These are phyloP conservation scores for Lasiodiplodia sp. DNA, from an alignment of 2,329 filamentous ascomycete genomes.

Conservation along the genomic window DNA sequence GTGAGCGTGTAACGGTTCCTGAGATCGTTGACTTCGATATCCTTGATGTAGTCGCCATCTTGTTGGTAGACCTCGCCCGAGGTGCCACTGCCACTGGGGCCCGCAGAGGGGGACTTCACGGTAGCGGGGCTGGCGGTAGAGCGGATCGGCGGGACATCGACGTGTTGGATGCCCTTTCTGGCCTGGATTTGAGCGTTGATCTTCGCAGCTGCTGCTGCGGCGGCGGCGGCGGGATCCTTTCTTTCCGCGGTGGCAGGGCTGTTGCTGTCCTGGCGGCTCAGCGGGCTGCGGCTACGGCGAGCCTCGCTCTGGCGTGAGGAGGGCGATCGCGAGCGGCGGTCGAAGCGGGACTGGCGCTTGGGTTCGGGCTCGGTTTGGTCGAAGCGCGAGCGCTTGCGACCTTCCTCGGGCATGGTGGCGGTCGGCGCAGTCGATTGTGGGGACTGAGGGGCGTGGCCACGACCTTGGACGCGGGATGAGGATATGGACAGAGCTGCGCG, in stretches of 20 bases:
- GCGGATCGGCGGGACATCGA: slow-evolving; percentile 83
- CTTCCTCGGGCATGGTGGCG: slow-evolving; percentile 74
- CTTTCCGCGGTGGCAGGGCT: slow-evolving; percentile 54
- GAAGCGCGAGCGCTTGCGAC: slow-evolving; percentile 90
- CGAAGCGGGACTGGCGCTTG: slow-evolving; percentile 77
- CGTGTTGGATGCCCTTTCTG: slow-evolving; percentile 88
- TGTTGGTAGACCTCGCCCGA: slow-evolving; percentile 91
- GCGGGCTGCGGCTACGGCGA: slow-evolving; percentile 81
- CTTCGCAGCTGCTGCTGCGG: slow-evolving; percentile 74
- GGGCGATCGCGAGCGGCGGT: slow-evolving; percentile 89
- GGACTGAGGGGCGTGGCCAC: neutral
- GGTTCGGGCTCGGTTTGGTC: slow-evolving; percentile 88
- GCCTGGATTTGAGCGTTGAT: slow-evolving; percentile 57
- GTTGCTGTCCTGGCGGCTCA: slow-evolving; percentile 59
- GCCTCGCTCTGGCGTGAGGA: slow-evolving; percentile 69
- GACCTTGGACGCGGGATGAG: neutral
- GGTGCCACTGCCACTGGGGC: slow-evolving; percentile 51
- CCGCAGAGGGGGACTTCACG: slow-evolving; percentile 61
- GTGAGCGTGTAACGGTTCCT: slow-evolving; percentile 97
- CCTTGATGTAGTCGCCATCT: slow-evolving; percentile 97
- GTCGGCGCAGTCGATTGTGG: slow-evolving; percentile 3
- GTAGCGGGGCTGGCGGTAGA: slow-evolving; percentile 59
- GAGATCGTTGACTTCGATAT: slow-evolving; percentile 98
- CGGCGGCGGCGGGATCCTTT: slow-evolving; percentile 78
- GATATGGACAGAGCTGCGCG: slow-evolving; percentile 16